Evolutionary conservation across 305 asterid species (phyloP), one percentile per base, ranked within the genome.

Genomic region (Rubia balearica): DNA sequence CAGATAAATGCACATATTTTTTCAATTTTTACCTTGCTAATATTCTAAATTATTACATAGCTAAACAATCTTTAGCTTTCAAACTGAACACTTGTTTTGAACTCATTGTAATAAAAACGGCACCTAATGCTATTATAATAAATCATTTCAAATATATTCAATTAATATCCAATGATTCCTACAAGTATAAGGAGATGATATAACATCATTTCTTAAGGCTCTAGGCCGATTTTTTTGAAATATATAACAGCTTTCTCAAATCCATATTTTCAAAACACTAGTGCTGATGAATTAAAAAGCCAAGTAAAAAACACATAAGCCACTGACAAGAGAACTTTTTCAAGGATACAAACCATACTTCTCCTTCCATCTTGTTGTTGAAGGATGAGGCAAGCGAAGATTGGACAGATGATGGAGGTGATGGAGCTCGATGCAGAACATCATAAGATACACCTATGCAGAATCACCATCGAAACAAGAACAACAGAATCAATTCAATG

Each of bases 401-500:
- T 69, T 71, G 71, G 46, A 81, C 67, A 65, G 48, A 38, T 56
- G 82, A 71, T 46, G 40, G 71, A 62, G 87, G 74, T 41, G 83
- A 70, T 40, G 80, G 80, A 81, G 81, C 83, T 60, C 68, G 75
- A 76, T 78, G 73, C 72, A 76, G 77, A 14, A 51, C 71, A 78
- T 60, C 87, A 74, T 81, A 75, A 68, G 68, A 71, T 77, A 72
- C 75, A 81, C 86, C 97, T 87, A 73, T 74, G 75, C 71, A 75
- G 71, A 19, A 22, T 56, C 38, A 40, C 3, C 30, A 41, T 17
- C 11, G 27, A 19, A 67, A 43, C 24, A 53, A 33, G 38, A 33
- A 61, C 59, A 68, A 78, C 45, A 38, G 74, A 56, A 38, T 65
- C 77, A 80, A 33, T 33, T 72, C 71, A 30, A 61, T 60, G 59